These are phyloP conservation scores for Diaporthe nobilis DNA, from an alignment of 2,329 filamentous ascomycete species.

Conservation along the genomic window DNA sequence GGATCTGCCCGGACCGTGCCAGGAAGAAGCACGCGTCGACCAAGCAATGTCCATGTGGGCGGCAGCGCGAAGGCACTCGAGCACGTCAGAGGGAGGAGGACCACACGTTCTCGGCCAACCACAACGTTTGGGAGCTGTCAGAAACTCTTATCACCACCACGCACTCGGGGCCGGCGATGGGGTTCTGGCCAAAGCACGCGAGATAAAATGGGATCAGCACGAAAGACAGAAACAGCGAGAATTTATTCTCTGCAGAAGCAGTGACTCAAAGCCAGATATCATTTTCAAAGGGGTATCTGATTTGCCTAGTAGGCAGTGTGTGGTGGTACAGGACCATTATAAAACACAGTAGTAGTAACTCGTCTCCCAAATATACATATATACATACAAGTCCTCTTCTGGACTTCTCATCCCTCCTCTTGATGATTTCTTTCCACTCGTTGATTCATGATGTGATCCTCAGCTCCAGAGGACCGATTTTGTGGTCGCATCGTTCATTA, in stretches of 20 bases:
- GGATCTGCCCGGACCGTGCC: not conserved
- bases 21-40: not conserved
- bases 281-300: slow-evolving; percentile 42
- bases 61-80: not conserved
- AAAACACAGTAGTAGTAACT: slow-evolving; percentile 33
- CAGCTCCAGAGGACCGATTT: not conserved
- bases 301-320: slow-evolving; percentile 41
- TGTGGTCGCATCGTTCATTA: slow-evolving; percentile 30
- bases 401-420: slow-evolving; percentile 23
- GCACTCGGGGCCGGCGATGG: not conserved
- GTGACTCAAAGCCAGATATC: slow-evolving; percentile 40
- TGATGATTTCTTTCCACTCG: slow-evolving; percentile 5
- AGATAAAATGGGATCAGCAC: not conserved
- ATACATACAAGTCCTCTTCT: slow-evolving; percentile 27
- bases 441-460: slow-evolving; percentile 27
- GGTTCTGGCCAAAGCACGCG: slow-evolving; percentile 5
- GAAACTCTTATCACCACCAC: not conserved
- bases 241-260: slow-evolving; percentile 13
- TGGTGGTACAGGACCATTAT: slow-evolving; percentile 36
- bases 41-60: not conserved
- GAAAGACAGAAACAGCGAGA: slow-evolving; percentile 14
- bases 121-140: not conserved
- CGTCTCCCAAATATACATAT: slow-evolving; percentile 17
- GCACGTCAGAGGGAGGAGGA: not conserved
- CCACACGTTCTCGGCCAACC: not conserved